These are phyloP conservation scores for Phytophthora boehmeriae DNA, from an alignment of 352 stramenopile genomes.

Conservation along the genomic window DNA sequence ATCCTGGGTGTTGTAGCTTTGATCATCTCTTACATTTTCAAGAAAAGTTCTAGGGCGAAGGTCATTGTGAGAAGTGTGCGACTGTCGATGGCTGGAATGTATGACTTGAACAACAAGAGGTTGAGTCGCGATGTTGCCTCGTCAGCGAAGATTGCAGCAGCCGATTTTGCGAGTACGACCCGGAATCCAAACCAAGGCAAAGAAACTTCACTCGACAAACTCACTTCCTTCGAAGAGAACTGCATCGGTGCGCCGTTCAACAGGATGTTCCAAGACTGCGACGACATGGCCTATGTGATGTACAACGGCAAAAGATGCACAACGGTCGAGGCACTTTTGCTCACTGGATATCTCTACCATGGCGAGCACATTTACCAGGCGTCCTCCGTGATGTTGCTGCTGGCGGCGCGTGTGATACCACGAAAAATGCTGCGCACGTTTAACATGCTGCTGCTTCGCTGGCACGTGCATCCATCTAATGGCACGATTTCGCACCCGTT, in stretches of 20 bases:
- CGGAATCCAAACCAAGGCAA: no score
- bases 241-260: conserved; percentile 17
- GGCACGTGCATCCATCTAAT: conserved; percentile 14
- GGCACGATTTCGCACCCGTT: conserved; percentile 5
- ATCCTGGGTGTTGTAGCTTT: conserved; percentile 16
- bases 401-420: conserved; percentile 16
- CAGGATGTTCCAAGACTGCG: conserved; percentile 10
- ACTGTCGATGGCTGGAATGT: no score
- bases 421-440: conserved; percentile 20
- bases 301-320: conserved; percentile 17
- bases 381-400: conserved; percentile 13
- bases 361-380: conserved; percentile 26
- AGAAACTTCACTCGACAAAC: no score
- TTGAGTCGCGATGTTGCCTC: no score
- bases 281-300: conserved; percentile 13
- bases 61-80: no score
- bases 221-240: conserved; percentile 18
- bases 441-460: conserved; percentile 25
- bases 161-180: no score
- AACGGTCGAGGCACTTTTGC: conserved; percentile 9
- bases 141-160: no score
- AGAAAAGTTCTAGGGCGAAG: no score
- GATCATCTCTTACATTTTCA: no score
- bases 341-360: conserved; percentile 22
- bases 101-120: no score